Conservation (phyloP, 306 rosid species). For the Lathyrus oleraceus region DNA sequence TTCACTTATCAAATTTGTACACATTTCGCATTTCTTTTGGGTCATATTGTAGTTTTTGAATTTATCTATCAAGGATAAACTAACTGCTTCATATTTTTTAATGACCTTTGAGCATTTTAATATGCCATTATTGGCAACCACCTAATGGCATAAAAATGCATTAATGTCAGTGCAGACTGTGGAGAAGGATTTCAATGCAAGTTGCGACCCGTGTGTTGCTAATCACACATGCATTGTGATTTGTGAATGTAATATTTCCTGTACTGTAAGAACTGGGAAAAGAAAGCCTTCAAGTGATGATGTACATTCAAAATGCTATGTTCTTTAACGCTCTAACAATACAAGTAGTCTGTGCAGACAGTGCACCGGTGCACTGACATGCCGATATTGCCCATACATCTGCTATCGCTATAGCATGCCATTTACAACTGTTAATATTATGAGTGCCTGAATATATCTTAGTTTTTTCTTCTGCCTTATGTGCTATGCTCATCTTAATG, state of each 20-base stretch:
- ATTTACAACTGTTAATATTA: conserved; percentile 5
- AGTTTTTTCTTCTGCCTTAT: conserved; percentile 23
- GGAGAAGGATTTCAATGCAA: conserved; percentile 28
- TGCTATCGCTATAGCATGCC: neutral
- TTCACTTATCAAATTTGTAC: conserved; percentile 4
- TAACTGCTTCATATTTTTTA: neutral
- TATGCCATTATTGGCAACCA: conserved; percentile 21
- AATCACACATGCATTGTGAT: neutral
- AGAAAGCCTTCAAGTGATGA: neutral
- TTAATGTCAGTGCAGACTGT: neutral
- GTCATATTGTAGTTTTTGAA: conserved; percentile 5
- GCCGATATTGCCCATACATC: neutral
- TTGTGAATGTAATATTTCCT: neutral
- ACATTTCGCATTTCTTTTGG: conserved; percentile 4
- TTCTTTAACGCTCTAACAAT: neutral
- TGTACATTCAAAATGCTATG: neutral
- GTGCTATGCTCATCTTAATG: conserved; percentile 30
- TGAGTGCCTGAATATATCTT: conserved; percentile 9
- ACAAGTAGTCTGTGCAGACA: neutral
- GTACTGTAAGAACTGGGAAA: neutral
- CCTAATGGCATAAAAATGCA: conserved; percentile 10
- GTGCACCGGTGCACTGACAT: neutral
- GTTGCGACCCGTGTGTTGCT: neutral
- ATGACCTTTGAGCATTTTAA: conserved; percentile 9
- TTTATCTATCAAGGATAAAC: neutral